A percentile compares a stretch with the other conserved stretches of the same genome.
Conservation (phyloP, 805 yeast genomes). For the Grigorovia yakushimaensis region DNA sequence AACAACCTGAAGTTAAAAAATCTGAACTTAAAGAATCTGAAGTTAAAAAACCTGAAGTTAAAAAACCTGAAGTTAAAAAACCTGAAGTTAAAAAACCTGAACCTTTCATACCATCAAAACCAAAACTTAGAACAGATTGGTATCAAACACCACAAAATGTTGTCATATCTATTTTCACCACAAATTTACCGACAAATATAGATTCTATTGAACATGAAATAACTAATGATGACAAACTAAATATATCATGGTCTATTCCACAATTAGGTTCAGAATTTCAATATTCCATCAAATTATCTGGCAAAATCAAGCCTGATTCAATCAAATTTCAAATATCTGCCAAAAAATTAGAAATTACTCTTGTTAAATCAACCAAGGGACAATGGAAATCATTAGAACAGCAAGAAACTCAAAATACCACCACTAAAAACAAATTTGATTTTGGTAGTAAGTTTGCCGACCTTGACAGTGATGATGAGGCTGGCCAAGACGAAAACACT, state of each 20-base stretch:
- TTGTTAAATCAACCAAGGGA: slow-evolving; percentile 35
- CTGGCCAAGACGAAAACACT: slow-evolving; percentile 36
- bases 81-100: neutral
- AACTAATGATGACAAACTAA: slow-evolving; percentile 29
- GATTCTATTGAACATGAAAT: slow-evolving; percentile 35
- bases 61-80: too few species aligned
- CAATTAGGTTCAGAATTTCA: slow-evolving; percentile 42
- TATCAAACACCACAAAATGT: slow-evolving; percentile 55
- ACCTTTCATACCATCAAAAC: neutral
- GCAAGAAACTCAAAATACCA: neutral
- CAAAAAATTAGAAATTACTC: slow-evolving; percentile 65
- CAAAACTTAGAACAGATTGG: slow-evolving; percentile 48
- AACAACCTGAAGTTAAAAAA: too few species aligned
- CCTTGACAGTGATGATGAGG: slow-evolving; percentile 31
- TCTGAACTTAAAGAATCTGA: neutral
- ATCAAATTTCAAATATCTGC: slow-evolving; percentile 46
- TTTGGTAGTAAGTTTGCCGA: neutral
- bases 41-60: too few species aligned
- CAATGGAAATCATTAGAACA: slow-evolving; percentile 45
- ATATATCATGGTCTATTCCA: slow-evolving; percentile 12
- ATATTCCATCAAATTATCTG: slow-evolving; percentile 45
- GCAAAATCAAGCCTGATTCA: slow-evolving; percentile 37
- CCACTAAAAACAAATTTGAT: slow-evolving; percentile 22
- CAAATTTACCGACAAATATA: slow-evolving; percentile 39
- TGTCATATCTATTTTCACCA: slow-evolving; percentile 62